These are phyloP conservation scores for Acanthamoeba lenticulata DNA, from an alignment of 208 protist species.

Conservation along the genomic window DNA sequence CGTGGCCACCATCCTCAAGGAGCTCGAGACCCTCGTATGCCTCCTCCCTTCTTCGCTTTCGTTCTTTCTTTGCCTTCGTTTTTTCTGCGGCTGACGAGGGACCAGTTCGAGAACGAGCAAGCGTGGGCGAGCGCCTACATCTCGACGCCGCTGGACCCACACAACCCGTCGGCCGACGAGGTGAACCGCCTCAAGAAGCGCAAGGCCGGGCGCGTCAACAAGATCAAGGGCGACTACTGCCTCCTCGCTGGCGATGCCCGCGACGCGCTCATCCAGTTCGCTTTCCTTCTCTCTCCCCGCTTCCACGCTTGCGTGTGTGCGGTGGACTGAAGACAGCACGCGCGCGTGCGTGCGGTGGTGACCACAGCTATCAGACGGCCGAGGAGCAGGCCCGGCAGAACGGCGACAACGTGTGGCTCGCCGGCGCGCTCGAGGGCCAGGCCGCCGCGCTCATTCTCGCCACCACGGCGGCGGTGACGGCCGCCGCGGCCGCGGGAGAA, in stretches of 20 bases:
- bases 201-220: conserved; percentile 31
- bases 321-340: background rate
- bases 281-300: background rate
- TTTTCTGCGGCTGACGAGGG: background rate
- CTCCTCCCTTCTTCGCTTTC: background rate
- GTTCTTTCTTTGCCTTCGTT: background rate
- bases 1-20: conserved; percentile 7
- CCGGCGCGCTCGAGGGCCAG: conserved; percentile 30
- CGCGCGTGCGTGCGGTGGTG: background rate
- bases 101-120: conserved; percentile 38
- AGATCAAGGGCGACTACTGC: conserved; percentile 59
- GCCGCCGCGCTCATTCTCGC: background rate
- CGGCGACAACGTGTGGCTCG: conserved; percentile 32
- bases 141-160: conserved; percentile 24
- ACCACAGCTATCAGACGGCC: conserved; percentile 13
- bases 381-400: background rate
- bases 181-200: conserved; percentile 50
- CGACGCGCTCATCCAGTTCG: conserved; percentile 25
- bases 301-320: background rate
- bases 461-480: too few relatives aligned
- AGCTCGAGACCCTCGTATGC: conserved; percentile 37
- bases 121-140: conserved; percentile 37
- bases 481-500: too few relatives aligned
- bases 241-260: conserved; percentile 28
- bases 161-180: conserved; percentile 1